Conservation (phyloP, 163 green algal species). For the Volvox carteri region DNA sequence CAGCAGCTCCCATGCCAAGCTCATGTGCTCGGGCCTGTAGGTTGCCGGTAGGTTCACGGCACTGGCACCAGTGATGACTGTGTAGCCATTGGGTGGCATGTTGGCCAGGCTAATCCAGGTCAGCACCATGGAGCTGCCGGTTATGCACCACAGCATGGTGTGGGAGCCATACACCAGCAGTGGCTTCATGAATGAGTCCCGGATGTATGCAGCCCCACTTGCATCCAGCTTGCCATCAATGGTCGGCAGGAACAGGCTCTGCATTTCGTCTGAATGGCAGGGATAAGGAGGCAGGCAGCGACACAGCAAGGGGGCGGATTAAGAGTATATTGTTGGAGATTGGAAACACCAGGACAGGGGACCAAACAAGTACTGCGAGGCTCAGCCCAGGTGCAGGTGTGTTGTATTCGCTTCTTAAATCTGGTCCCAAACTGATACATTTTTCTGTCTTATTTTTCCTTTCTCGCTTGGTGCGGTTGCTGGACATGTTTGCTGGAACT, state of each 20-base stretch:
- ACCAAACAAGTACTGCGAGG: neutral
- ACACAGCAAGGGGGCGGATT: neutral
- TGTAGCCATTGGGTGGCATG: slow-evolving; percentile 7
- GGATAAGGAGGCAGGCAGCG: neutral
- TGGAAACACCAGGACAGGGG: neutral
- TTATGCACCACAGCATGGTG: slow-evolving; percentile 9
- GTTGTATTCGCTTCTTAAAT: too few species aligned
- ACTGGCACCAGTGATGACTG: neutral
- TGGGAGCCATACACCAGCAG: slow-evolving; percentile 22
- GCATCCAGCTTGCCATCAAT: slow-evolving; percentile 14
- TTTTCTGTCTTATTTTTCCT: too few species aligned
- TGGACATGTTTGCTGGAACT: too few species aligned
- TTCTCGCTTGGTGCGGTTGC: too few species aligned
- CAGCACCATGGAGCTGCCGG: neutral
- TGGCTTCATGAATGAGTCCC: slow-evolving; percentile 23
- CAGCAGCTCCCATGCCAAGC: slow-evolving; percentile 1
- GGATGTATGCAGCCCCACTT: neutral
- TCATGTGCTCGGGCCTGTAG: slow-evolving; percentile 22
- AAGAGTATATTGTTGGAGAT: slow-evolving; percentile 3
- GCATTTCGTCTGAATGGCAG: slow-evolving; percentile 27
- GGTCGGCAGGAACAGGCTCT: too few species aligned
- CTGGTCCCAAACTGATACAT: too few species aligned
- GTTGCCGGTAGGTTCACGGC: neutral
- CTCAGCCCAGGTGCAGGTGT: too few species aligned
- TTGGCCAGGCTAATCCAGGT: slow-evolving; percentile 13